Evolutionary conservation across 495 filamentous ascomycete species (phyloP).

Genomic region (Tuber umbilicatum): DNA sequence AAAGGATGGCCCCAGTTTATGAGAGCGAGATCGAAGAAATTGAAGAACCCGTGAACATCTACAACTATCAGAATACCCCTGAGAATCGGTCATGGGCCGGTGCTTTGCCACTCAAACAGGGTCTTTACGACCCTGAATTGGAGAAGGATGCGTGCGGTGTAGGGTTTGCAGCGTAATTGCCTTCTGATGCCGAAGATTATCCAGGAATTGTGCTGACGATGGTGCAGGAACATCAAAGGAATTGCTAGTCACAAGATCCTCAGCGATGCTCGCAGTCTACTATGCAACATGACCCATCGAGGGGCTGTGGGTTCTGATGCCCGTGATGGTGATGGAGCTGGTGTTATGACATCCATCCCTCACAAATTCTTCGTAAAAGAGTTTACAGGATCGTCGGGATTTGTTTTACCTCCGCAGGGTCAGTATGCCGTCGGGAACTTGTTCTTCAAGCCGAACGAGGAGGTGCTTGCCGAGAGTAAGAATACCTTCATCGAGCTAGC

Average conservation of each 20-base stretch:
- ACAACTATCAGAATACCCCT: slow-evolving; percentile 73
- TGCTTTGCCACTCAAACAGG: slow-evolving; percentile 92
- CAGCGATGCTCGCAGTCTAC: slow-evolving; percentile 91
- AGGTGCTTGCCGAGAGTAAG: slow-evolving; percentile 79
- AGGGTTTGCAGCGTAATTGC: slow-evolving; percentile 84
- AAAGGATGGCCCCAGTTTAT: slow-evolving; percentile 47
- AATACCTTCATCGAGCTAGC: slow-evolving; percentile 87
- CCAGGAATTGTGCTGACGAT: slow-evolving; percentile 12
- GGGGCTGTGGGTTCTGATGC: slow-evolving; percentile 97
- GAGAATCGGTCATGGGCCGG: slow-evolving; percentile 93
- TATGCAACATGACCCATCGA: slow-evolving; percentile 99
- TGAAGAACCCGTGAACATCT: slow-evolving; percentile 57
- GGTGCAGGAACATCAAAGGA: slow-evolving; percentile 86
- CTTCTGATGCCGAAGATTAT: not conserved
- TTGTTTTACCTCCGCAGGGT: slow-evolving; percentile 77
- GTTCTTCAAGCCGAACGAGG: slow-evolving; percentile 95
- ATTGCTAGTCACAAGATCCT: slow-evolving; percentile 97
- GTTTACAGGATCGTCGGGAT: slow-evolving; percentile 80
- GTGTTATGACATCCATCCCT: slow-evolving; percentile 98
- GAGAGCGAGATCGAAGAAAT: slow-evolving; percentile 56
- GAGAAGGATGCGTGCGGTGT: slow-evolving; percentile 99
- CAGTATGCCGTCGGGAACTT: slow-evolving; percentile 97
- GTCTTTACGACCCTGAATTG: slow-evolving; percentile 89
- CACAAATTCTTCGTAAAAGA: slow-evolving; percentile 99
- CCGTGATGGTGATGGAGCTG: slow-evolving; percentile 93